Conservation (phyloP, 768 basidiomycete genomes). For the Suillus subaureus region DNA sequence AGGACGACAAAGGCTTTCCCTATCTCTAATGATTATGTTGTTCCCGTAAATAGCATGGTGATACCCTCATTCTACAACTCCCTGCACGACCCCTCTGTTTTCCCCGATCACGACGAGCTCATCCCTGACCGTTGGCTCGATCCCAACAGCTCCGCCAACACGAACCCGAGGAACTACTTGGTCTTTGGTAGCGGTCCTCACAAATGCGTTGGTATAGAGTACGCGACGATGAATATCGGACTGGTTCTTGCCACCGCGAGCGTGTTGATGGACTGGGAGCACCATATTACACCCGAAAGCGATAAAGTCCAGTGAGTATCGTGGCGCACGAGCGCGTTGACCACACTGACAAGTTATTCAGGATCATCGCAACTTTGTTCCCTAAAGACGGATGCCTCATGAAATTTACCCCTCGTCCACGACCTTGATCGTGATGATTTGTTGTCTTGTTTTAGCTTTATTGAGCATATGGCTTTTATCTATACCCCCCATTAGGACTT, state of each 20-base stretch:
- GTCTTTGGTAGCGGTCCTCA: conserved; percentile 95
- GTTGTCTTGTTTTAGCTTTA: background rate
- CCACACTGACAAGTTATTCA: conserved; percentile 28
- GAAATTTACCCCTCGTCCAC: conserved; percentile 67
- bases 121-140: conserved; percentile 94
- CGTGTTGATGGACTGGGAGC: conserved; percentile 82
- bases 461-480: background rate
- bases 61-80: conserved; percentile 94
- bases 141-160: conserved; percentile 71
- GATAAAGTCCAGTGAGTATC: conserved; percentile 77
- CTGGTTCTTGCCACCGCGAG: conserved; percentile 84
- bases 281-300: conserved; percentile 77
- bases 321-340: conserved; percentile 6
- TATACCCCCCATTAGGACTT: conserved; percentile 7
- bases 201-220: conserved; percentile 90
- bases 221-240: conserved; percentile 89
- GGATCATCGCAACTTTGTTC: conserved; percentile 96
- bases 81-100: conserved; percentile 85
- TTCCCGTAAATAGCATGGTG: conserved; percentile 89
- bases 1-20: conserved; percentile 87
- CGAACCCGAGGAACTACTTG: conserved; percentile 92
- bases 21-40: conserved; percentile 88
- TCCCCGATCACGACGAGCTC: conserved; percentile 83
- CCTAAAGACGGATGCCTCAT: conserved; percentile 90
- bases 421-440: conserved; percentile 15